Percentiles rank a stretch among this genome's conserved stretches.
phyloP scores from a whole-genome alignment of 305 asterid species.

The Lippia alba region DNA sequence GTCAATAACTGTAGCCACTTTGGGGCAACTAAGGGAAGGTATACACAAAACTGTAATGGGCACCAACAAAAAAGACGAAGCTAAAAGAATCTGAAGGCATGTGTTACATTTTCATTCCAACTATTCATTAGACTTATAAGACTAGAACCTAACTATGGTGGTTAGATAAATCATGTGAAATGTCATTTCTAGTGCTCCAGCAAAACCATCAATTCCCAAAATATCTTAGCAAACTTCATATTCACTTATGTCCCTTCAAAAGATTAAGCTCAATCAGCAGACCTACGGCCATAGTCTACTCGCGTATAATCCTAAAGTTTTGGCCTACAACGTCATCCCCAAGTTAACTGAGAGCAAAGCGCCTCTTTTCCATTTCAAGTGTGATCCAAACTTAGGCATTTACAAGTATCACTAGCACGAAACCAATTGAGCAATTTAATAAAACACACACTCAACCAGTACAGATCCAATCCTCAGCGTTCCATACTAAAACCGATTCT shows the following conservation, averaged over 20 bases:
- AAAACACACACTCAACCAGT: slow-evolving; percentile 12
- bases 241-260: background rate
- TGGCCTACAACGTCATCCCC: background rate
- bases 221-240: background rate
- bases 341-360: background rate
- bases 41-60: background rate
- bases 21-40: background rate
- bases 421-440: slow-evolving; percentile 2
- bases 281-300: slow-evolving; percentile 4
- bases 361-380: slow-evolving; percentile 9
- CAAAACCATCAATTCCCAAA: background rate
- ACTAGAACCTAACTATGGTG: too few species aligned
- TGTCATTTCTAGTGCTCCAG: too few species aligned
- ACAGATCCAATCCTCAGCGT: slow-evolving; percentile 21
- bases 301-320: background rate
- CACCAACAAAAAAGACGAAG: background rate
- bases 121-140: too few species aligned
- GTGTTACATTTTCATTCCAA: too few species aligned
- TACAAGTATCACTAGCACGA: background rate
- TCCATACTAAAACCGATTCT: background rate
- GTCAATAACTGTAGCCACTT: too few species aligned
- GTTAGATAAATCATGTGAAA: too few species aligned
- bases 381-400: background rate
- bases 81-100: too few species aligned
- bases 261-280: slow-evolving; percentile 7